Percentiles rank a stretch among this genome's conserved stretches.
Conservation (phyloP, 2,329 filamentous ascomycete species). For the Penicillium brevicompactum region DNA sequence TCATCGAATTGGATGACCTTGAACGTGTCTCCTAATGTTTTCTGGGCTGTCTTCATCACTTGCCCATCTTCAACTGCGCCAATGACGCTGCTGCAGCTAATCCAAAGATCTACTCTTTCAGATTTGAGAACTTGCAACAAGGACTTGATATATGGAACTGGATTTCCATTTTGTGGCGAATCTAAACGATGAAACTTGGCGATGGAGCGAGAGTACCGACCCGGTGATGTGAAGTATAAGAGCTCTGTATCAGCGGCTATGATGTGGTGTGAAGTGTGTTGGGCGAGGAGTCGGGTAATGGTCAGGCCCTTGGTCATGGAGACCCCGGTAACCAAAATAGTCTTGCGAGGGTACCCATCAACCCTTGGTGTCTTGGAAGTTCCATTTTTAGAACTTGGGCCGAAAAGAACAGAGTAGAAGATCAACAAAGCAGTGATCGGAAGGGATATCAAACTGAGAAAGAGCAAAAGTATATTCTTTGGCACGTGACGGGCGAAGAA, state of each 20-base stretch:
- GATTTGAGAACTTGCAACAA: neutral
- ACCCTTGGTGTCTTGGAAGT: neutral
- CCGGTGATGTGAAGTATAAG: neutral
- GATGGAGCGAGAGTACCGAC: neutral
- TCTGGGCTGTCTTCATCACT: neutral
- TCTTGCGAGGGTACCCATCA: neutral
- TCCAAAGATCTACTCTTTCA: constrained; percentile 1
- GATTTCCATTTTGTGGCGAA: neutral
- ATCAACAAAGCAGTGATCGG: neutral
- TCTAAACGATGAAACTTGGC: neutral
- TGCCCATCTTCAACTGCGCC: constrained; percentile 2
- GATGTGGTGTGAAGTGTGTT: neutral
- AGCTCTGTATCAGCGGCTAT: neutral
- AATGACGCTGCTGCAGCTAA: constrained; percentile 1
- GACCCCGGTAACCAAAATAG: constrained; percentile 1
- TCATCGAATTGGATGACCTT: neutral
- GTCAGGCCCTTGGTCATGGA: constrained; percentile 6
- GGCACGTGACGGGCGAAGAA: neutral
- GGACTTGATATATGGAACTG: neutral
- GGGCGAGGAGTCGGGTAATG: neutral
- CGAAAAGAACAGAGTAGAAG: neutral
- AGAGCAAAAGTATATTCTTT: neutral
- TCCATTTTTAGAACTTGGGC: too few species aligned
- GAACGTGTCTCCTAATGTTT: neutral
- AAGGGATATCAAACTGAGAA: neutral